Evolutionary conservation across 2,329 filamentous ascomycete genomes (phyloP), one percentile per base, ranked within the genome.

Genomic region (Fusarium goolgardi): DNA sequence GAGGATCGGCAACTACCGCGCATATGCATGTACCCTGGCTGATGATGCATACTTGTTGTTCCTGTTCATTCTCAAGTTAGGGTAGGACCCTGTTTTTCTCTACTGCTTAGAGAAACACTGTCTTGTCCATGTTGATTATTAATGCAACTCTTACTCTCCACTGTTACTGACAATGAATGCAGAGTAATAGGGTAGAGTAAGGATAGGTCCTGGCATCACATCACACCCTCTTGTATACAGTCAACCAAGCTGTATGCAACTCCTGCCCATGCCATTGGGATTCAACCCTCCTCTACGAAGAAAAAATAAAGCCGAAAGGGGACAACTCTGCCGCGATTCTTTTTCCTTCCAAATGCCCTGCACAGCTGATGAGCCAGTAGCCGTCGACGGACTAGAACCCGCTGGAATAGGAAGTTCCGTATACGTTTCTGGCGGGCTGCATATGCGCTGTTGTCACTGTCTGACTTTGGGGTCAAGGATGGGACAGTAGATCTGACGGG

Each of bases 351-450:
- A 29, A 35, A 21, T 7, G 16, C 43, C 63, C 37, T 66, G 51
- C 18, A 50, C 46, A 62, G 63, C 62, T 66, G 63, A 65, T 51
- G 32, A 34, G 39, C 27, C 35, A 25, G 34, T 20, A 21, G 29
- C 18, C 18, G 31, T 31, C n/a, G 54, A 20, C 21, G n/a, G 25
- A 23, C 61, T 43, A 32, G 20, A 15, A 53, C n/a, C 46, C 47
- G 18, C 49, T 39, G 5, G 9, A 46, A 44, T 12, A 20, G 56
- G 55, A 43, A 40, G 16, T 23, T 37, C 12, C 18, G 11, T 6
- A 32, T 9, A 27, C 65, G 37, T 31, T 69, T 69, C 49, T 63
- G 50, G 53, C 61, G 25, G 25, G n/a, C 25, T 67, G 65, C 65
- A 69, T 69, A 62, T 69, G 53, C 49, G 29, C 12, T 31, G 40